Evolutionary conservation across 2,329 filamentous ascomycete species (phyloP).

Genomic region (Pyricularia grisea): DNA sequence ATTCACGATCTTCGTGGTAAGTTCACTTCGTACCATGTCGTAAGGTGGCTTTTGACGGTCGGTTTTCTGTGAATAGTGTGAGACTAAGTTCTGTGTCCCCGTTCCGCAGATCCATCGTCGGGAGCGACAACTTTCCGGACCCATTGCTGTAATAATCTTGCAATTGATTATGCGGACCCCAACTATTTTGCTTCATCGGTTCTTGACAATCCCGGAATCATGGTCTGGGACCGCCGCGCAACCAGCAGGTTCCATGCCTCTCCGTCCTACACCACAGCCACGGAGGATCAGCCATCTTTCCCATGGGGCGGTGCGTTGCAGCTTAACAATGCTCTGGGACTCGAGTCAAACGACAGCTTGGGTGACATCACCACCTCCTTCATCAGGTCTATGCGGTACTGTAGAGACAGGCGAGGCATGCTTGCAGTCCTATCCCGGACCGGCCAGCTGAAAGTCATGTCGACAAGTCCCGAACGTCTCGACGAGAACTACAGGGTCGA

Average conservation of each 20-base stretch:
- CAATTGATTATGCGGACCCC: conserved; percentile 70
- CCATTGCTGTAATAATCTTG: conserved; percentile 60
- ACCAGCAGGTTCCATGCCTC: conserved; percentile 42
- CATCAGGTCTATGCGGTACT: conserved; percentile 54
- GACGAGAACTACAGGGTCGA: conserved; percentile 28
- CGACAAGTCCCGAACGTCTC: conserved; percentile 45
- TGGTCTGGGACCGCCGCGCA: conserved; percentile 71
- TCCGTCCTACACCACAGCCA: conserved; percentile 43
- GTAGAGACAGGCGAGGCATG: conserved; percentile 50
- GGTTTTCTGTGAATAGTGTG: conserved; percentile 25
- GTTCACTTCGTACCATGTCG: background rate
- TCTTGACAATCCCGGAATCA: conserved; percentile 62
- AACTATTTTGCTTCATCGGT: conserved; percentile 81
- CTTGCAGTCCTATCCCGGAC: conserved; percentile 53
- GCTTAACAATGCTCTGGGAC: conserved; percentile 47
- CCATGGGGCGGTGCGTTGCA: conserved; percentile 54
- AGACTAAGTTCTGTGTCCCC: background rate
- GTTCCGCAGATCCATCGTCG: conserved; percentile 6
- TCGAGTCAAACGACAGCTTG: conserved; percentile 38
- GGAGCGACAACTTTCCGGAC: conserved; percentile 47
- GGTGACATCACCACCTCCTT: conserved; percentile 49
- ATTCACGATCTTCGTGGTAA: conserved; percentile 72
- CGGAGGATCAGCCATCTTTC: conserved; percentile 47
- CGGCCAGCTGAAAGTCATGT: conserved; percentile 53
- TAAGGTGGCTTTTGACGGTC: conserved; percentile 22